Evolutionary conservation across 306 rosid species (phyloP), one percentile per base, ranked within the genome.

Genomic region (Cicer chorassanicum): DNA sequence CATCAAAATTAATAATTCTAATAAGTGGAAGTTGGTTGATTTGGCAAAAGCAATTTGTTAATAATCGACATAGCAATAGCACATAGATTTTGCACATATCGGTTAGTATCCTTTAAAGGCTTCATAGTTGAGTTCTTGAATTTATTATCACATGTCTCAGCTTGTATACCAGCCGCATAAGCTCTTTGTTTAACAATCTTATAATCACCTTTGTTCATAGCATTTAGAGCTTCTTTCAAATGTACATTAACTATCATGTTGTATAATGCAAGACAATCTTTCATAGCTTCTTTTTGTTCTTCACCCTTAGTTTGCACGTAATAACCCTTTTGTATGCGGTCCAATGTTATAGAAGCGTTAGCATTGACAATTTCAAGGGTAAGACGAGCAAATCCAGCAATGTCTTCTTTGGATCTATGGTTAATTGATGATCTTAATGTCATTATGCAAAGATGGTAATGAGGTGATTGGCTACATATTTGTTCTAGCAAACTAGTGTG

Each of bases 391-490:
- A 81, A 81, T 51, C 80, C 80, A 24, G 3, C 61, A 62, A 74
- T 41, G 38, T 80, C 73, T 61, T 6, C 54, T 69, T 62, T 81
- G 6, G 80, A 80, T 74, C 54, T 68, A 61, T 80, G 84, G 2
- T 34, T 45, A 61, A 81, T 69, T 36, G 84, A 68, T 69, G 84
- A 75, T 42, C 61, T 12, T 53, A 81, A 18, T 8, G 68, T 81
- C n/a, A 51, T 16, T 0, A 44, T 57, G 29, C 77, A 81, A 6
- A 61, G 24, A 8, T 81, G 77, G 46, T 81, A 75, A 68, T 81
- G 45, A 8, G 68, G 62, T 13, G 84, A 81, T 68, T 81, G 73
- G 0, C 46, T 61, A 61, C 84, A 75, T 81, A 81, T 69, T 75
- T 81, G 80, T 0, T 75, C 80, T 3, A 81, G 1, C 12, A 75